phyloP scores from a whole-genome alignment of 768 basidiomycete genomes.

The Lepiota brunneoincarnata region DNA sequence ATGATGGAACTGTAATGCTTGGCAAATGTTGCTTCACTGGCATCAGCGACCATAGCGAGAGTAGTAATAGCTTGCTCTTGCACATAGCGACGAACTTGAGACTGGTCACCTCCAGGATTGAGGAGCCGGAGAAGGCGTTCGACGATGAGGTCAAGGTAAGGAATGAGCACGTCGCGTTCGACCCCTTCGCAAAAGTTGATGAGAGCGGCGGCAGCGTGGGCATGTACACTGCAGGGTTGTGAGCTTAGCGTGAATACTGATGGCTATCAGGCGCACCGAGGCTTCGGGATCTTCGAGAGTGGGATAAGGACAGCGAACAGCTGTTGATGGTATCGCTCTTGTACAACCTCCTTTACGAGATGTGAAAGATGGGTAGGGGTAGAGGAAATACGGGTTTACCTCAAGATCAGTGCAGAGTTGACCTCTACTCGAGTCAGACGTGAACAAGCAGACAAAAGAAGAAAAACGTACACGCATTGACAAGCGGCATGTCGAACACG shows the following conservation, averaged over 20 bases:
- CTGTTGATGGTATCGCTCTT: slow-evolving; percentile 63
- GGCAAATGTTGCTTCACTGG: slow-evolving; percentile 73
- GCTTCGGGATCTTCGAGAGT: slow-evolving; percentile 70
- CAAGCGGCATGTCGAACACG: slow-evolving; percentile 76
- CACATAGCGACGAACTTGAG: slow-evolving; percentile 56
- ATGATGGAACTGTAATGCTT: slow-evolving; percentile 81
- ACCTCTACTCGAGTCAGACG: slow-evolving; percentile 44
- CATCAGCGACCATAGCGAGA: slow-evolving; percentile 86
- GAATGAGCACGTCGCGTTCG: slow-evolving; percentile 64
- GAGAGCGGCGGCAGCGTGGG: slow-evolving; percentile 83
- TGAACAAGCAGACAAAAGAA: slow-evolving; percentile 1
- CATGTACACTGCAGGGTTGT: slow-evolving; percentile 58
- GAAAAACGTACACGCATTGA: slow-evolving; percentile 74
- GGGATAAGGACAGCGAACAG: slow-evolving; percentile 71
- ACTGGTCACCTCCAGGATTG: slow-evolving; percentile 48
- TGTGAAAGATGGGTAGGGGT: neutral
- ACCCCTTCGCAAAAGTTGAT: slow-evolving; percentile 93
- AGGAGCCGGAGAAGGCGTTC: slow-evolving; percentile 66
- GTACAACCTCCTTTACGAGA: slow-evolving; percentile 64
- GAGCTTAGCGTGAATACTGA: neutral
- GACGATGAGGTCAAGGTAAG: slow-evolving; percentile 80
- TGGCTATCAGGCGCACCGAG: neutral
- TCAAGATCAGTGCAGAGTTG: slow-evolving; percentile 89
- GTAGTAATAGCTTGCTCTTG: slow-evolving; percentile 89
- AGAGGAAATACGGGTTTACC: slow-evolving; percentile 33